phyloP scores from a whole-genome alignment of 345 rosid genomes.

The Citrus glauca region DNA sequence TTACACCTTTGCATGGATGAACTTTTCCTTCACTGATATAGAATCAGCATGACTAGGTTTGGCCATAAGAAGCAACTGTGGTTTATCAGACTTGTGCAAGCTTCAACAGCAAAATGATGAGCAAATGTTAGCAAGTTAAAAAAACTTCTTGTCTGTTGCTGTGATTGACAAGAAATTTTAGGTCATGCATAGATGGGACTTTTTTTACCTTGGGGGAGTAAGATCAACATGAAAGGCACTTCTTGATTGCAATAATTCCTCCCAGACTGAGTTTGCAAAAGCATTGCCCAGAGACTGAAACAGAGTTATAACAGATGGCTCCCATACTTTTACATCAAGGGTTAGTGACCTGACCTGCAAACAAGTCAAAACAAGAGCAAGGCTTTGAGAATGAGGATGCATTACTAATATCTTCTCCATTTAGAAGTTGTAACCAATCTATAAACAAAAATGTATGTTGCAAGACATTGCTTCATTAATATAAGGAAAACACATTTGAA shows the following conservation, averaged over 20 bases:
- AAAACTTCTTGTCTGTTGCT: not conserved
- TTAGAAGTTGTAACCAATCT: not conserved
- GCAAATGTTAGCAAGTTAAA: slow-evolving; percentile 21
- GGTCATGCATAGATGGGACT: slow-evolving; percentile 10
- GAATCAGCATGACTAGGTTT: slow-evolving; percentile 75
- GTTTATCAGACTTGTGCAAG: slow-evolving; percentile 54
- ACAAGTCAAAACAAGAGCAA: slow-evolving; percentile 15
- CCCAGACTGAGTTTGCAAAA: slow-evolving; percentile 95
- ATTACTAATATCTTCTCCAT: not conserved
- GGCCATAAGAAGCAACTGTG: slow-evolving; percentile 46
- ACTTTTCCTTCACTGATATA: slow-evolving; percentile 90
- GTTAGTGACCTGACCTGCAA: slow-evolving; percentile 95
- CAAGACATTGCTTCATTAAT: not conserved
- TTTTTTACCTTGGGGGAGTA: slow-evolving; percentile 53
- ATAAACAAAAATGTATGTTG: slow-evolving; percentile 1
- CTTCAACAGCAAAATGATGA: slow-evolving; percentile 34
- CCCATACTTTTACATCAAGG: slow-evolving; percentile 98
- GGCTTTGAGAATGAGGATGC: slow-evolving; percentile 5
- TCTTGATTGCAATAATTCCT: slow-evolving; percentile 90
- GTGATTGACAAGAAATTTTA: slow-evolving; percentile 2
- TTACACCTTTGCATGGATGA: slow-evolving; percentile 90
- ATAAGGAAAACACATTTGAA: not conserved
- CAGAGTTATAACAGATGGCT: slow-evolving; percentile 91
- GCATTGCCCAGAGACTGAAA: slow-evolving; percentile 95
- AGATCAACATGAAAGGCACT: slow-evolving; percentile 62